Conservation (phyloP, 345 rosid genomes). For the Gossypium longicalyx region DNA sequence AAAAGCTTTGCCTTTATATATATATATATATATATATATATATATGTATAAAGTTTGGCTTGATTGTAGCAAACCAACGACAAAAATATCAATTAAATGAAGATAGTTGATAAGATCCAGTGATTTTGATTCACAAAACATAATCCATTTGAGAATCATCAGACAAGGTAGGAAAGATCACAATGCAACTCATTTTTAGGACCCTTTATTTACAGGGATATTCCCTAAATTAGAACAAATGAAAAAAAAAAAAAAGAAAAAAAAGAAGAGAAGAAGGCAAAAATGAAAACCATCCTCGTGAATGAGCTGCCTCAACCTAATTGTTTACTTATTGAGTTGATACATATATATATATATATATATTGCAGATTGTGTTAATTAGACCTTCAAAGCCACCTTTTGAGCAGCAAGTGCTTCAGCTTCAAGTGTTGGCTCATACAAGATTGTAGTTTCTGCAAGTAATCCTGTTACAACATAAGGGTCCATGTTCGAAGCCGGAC, state of each 20-base stretch:
- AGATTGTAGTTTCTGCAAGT: conserved; percentile 68
- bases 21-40: too few species aligned
- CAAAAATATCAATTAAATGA: conserved; percentile 2
- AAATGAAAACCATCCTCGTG: conserved; percentile 3
- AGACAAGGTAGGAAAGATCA: conserved; percentile 12
- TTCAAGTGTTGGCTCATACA: conserved; percentile 78
- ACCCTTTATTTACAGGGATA: conserved; percentile 35
- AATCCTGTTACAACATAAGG: conserved; percentile 70
- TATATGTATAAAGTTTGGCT: too few species aligned
- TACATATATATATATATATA: not conserved
- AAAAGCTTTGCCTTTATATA: too few species aligned
- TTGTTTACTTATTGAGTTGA: not conserved
- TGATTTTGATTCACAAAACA: conserved; percentile 7
- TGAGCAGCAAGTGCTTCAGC: conserved; percentile 86
- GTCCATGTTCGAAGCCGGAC: conserved; percentile 96
- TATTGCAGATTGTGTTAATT: conserved; percentile 18
- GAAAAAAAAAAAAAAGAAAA: not conserved
- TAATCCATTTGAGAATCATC: conserved; percentile 14
- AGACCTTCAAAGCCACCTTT: conserved; percentile 69
- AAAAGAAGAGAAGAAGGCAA: too few species aligned
- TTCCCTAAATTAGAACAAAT: conserved; percentile 7
- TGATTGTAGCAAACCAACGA: too few species aligned
- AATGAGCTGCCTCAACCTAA: conserved; percentile 14
- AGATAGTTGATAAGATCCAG: not conserved
- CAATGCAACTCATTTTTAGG: conserved; percentile 17